Conservation (phyloP, 495 filamentous ascomycete species). For the Penicillium cataractarum region DNA sequence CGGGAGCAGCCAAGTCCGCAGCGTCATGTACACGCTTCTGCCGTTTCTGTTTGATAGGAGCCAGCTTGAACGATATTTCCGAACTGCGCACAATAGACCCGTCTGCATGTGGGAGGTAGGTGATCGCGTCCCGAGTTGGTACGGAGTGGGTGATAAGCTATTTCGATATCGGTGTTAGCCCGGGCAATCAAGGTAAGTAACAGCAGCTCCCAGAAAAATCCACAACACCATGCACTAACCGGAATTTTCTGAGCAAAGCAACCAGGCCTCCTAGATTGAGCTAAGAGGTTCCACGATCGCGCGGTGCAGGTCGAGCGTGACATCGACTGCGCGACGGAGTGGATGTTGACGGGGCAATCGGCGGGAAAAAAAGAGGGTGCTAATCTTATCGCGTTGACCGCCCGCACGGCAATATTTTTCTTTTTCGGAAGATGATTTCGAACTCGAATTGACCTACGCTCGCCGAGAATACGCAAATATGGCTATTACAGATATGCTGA, state of each 20-base stretch:
- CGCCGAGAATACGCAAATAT: slow-evolving; percentile 29
- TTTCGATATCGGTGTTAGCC: neutral
- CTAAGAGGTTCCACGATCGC: neutral
- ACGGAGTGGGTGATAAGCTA: slow-evolving; percentile 4
- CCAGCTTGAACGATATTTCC: slow-evolving; percentile 17
- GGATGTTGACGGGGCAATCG: slow-evolving; percentile 11
- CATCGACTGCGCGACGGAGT: slow-evolving; percentile 5
- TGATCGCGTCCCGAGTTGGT: neutral
- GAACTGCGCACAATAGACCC: neutral
- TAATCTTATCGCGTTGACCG: slow-evolving; percentile 36
- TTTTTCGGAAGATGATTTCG: slow-evolving; percentile 8
- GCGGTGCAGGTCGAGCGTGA: slow-evolving; percentile 2
- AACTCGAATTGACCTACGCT: neutral
- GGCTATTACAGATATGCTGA: slow-evolving; percentile 54
- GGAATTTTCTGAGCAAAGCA: neutral
- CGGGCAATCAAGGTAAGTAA: neutral
- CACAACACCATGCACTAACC: neutral
- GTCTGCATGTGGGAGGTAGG: neutral
- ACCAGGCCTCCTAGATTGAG: neutral
- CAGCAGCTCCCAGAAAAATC: neutral
- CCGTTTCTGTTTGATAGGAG: slow-evolving; percentile 18
- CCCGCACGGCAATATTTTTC: slow-evolving; percentile 31
- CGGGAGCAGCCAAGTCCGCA: slow-evolving; percentile 3
- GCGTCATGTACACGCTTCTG: slow-evolving; percentile 20
- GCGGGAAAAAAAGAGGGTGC: slow-evolving; percentile 27